phyloP scores from a whole-genome alignment of 2,329 filamentous ascomycete species.

The Cladosporium sp. region DNA sequence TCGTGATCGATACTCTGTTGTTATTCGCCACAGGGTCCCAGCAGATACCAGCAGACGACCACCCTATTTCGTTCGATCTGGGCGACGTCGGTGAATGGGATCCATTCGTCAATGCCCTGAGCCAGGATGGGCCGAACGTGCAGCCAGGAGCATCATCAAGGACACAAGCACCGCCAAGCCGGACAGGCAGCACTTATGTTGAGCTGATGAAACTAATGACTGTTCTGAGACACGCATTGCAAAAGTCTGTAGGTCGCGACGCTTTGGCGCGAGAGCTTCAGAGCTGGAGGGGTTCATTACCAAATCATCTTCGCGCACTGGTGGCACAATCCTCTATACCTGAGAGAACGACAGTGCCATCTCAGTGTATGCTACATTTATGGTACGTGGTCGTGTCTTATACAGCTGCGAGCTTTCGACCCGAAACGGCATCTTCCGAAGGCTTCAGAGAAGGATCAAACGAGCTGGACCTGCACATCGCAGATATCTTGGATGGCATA shows the following conservation, averaged over 20 bases:
- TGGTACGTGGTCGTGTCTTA: too few relatives aligned
- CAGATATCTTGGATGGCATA: too few relatives aligned
- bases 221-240: not conserved
- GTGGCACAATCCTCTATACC: too few relatives aligned
- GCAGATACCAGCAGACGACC: not conserved
- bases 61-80: not conserved
- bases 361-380: too few relatives aligned
- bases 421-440: too few relatives aligned
- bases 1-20: not conserved
- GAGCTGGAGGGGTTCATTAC: not conserved
- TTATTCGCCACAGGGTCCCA: not conserved
- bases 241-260: not conserved
- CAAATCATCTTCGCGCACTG: too few relatives aligned
- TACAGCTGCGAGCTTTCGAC: too few relatives aligned
- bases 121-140: not conserved
- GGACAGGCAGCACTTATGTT: not conserved
- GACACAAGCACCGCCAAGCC: not conserved
- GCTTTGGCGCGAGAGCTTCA: not conserved
- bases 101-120: not conserved
- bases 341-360: too few relatives aligned
- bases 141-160: too few relatives aligned
- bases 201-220: not conserved
- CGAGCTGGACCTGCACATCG: too few relatives aligned
- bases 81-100: slow-evolving; percentile 1
- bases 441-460: too few relatives aligned